phyloP scores from a whole-genome alignment of 352 stramenopile species.

The Phytophthora lateralis region DNA sequence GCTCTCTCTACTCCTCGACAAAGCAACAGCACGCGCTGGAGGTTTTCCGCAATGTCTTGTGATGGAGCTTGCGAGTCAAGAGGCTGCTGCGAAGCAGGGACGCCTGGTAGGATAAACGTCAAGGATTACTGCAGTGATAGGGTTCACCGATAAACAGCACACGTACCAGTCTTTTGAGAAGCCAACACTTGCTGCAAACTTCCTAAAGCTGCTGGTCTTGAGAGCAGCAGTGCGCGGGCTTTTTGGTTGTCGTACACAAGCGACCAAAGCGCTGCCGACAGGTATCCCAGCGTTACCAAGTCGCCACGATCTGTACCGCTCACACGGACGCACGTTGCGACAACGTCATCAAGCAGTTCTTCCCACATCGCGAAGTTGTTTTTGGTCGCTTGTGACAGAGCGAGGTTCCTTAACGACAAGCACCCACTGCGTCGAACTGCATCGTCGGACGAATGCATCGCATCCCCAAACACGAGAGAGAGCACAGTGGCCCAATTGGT shows the following conservation, averaged over 20 bases:
- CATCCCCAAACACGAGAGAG: slow-evolving; percentile 50
- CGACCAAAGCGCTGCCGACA: slow-evolving; percentile 55
- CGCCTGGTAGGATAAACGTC: slow-evolving; percentile 3
- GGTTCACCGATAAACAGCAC: neutral
- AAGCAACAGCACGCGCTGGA: slow-evolving; percentile 37
- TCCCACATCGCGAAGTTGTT: slow-evolving; percentile 72
- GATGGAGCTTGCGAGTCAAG: neutral
- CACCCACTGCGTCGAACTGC: slow-evolving; percentile 36
- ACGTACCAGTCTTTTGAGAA: slow-evolving; percentile 25
- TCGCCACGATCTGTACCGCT: slow-evolving; percentile 4
- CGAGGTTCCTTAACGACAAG: slow-evolving; percentile 67
- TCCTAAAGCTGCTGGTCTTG: slow-evolving; percentile 32
- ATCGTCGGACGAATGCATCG: slow-evolving; percentile 39
- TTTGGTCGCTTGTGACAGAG: slow-evolving; percentile 54
- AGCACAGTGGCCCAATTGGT: slow-evolving; percentile 38
- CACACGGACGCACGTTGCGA: slow-evolving; percentile 30
- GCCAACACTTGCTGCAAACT: slow-evolving; percentile 39
- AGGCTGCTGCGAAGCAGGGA: neutral
- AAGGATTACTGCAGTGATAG: neutral
- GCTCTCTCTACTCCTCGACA: slow-evolving; percentile 25
- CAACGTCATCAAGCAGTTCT: slow-evolving; percentile 39
- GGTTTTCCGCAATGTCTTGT: slow-evolving; percentile 25
- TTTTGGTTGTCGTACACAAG: slow-evolving; percentile 75
- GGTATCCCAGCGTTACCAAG: slow-evolving; percentile 16
- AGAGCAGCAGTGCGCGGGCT: slow-evolving; percentile 47